Conservation (phyloP, 352 stramenopile genomes). For the Thalassiosira mediterranea region DNA sequence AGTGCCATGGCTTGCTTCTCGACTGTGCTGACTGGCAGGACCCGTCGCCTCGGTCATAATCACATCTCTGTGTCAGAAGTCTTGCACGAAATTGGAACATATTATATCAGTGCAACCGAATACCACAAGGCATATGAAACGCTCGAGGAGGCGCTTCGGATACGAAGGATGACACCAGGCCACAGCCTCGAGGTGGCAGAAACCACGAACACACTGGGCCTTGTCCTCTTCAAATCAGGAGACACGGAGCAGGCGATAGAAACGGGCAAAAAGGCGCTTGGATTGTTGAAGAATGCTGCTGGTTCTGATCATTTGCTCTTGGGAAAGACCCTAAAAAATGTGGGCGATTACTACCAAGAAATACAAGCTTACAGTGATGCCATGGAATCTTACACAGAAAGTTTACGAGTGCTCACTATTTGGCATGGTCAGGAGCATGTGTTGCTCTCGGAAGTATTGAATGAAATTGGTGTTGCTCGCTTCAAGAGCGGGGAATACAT, state of each 20-base stretch:
- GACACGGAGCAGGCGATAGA: slow-evolving; percentile 50
- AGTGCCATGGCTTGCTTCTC: slow-evolving; percentile 52
- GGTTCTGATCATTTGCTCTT: slow-evolving; percentile 52
- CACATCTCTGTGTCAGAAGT: slow-evolving; percentile 46
- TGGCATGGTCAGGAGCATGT: slow-evolving; percentile 53
- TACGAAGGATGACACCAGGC: slow-evolving; percentile 49
- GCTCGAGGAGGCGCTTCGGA: slow-evolving; percentile 64
- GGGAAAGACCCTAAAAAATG: slow-evolving; percentile 48
- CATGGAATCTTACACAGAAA: slow-evolving; percentile 54
- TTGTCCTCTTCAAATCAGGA: slow-evolving; percentile 68
- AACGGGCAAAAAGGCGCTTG: slow-evolving; percentile 41
- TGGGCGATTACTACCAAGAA: slow-evolving; percentile 54
- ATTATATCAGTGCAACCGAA: slow-evolving; percentile 62
- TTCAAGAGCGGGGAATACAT: slow-evolving; percentile 60
- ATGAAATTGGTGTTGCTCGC: slow-evolving; percentile 54
- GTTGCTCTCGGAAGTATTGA: slow-evolving; percentile 56
- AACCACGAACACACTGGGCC: slow-evolving; percentile 61
- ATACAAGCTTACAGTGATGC: slow-evolving; percentile 44
- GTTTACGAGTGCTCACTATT: slow-evolving; percentile 49
- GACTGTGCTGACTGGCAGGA: slow-evolving; percentile 28
- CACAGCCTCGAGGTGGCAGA: slow-evolving; percentile 61
- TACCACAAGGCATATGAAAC: slow-evolving; percentile 61
- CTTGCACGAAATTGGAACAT: slow-evolving; percentile 60
- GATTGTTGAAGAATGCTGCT: slow-evolving; percentile 29
- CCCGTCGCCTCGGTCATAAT: slow-evolving; percentile 35